Evolutionary conservation across 495 filamentous ascomycete genomes (phyloP), one percentile per base, ranked within the genome.

Genomic region (Tetracladium setigerum): DNA sequence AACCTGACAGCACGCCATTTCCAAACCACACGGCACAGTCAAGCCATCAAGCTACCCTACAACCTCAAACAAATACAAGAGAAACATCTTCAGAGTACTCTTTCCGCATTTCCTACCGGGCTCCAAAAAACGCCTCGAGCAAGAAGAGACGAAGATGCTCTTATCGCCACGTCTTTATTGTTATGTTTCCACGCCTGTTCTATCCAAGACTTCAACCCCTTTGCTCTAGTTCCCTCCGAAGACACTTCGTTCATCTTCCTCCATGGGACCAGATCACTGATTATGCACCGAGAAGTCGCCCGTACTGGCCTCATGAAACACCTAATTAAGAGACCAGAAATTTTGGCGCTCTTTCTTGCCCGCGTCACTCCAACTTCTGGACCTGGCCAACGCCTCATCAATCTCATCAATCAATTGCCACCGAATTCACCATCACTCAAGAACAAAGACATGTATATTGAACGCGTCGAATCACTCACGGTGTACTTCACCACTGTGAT

Each of bases 161-260:
- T 52, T 6, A 34, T 52, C 15, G 35, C 36, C 8, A 46, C 49
- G 7, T 46, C 42, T 9, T 41, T 52, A 9, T 4, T 47, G 11
- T 30, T 52, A 11, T 30, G 24, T 19, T 52, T 46, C 37, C 27
- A 52, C 43, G 16, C 41, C 22, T 45, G 35, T n/a, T 45, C 48
- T 4, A 17, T 30, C 13, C 11, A 39, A n/a, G 41, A 51, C 12
- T 45, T 51, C 30, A 16, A 51, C 7, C 48, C 48, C 14, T 44
- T 14, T 19, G 16, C 48, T 13, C 5, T 14, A 0, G 12, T 30
- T 18, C 41, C 41, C 10, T 40, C 16, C 14, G 22, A 32, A 16
- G 48, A 51, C 30, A 31, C 41, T 2, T 51, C 41, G 7, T 30
- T 51, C 16, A 46, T 30, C 10, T 51, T 51, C 17, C 34, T 45